phyloP scores from a whole-genome alignment of 2,329 filamentous ascomycete species.

The Chrysoporthe austroafricana region DNA sequence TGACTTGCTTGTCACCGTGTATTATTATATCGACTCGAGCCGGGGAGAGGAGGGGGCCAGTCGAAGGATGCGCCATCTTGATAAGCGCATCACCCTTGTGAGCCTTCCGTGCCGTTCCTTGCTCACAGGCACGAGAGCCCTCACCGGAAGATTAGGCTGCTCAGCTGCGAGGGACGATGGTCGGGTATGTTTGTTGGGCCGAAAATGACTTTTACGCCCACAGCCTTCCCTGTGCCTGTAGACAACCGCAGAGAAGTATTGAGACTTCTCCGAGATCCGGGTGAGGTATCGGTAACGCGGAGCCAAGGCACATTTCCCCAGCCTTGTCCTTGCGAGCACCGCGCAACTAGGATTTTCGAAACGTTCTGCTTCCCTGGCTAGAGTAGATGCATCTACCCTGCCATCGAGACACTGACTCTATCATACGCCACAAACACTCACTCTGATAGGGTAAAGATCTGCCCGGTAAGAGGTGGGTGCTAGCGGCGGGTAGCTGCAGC shows the following conservation, averaged over 20 bases:
- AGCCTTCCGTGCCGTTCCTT: not conserved
- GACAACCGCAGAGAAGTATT: conserved; percentile 14
- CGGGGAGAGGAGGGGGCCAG: not conserved
- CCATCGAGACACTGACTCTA: conserved; percentile 48
- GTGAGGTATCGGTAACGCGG: conserved; percentile 19
- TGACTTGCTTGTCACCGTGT: too few relatives aligned
- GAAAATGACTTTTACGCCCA: not conserved
- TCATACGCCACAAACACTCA: conserved; percentile 52
- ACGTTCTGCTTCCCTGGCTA: conserved; percentile 45
- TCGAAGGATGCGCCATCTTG: not conserved
- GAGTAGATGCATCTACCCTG: conserved; percentile 52
- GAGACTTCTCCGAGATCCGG: conserved; percentile 22
- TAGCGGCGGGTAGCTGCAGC: conserved; percentile 47
- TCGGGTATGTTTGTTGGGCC: not conserved
- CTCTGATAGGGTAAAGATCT: conserved; percentile 46
- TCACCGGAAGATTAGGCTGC: conserved; percentile 1
- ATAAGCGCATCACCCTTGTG: conserved; percentile 5
- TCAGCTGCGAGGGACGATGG: not conserved
- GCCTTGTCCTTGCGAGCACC: conserved; percentile 23
- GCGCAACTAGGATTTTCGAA: conserved; percentile 25
- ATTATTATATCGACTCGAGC: not conserved
- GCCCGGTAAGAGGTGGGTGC: conserved; percentile 40
- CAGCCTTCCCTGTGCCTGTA: conserved; percentile 25
- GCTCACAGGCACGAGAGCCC: not conserved
- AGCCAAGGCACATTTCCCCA: conserved; percentile 17